Evolutionary conservation across 805 yeast species (phyloP), one percentile per base, ranked within the genome.

Genomic region (Diddensiella transvaalensis): DNA sequence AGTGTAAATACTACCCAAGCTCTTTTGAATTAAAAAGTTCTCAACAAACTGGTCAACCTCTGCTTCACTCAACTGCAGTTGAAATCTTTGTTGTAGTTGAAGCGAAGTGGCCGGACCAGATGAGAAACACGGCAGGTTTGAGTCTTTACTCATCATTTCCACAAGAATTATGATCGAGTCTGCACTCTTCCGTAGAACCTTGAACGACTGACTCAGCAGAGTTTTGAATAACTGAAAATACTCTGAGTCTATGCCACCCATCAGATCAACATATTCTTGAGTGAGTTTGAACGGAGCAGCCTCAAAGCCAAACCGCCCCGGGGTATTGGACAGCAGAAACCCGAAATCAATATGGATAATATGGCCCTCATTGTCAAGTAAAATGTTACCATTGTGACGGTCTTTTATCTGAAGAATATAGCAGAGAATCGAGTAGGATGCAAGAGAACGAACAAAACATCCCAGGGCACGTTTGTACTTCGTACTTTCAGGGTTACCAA

Each of bases 261-360:
- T 65, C 3, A 93, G 66, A 26, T 90, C 97, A 19, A 91, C 80
- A 58, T 93, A 93, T 60, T 93, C 99, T 50, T 75, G 74, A 0
- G 98, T 88, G 15, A 93, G 72, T 64, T 93, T 93, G 74, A 93
- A 93, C 1, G 99, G 97, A 1, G 98, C 96, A 1, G 96, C 95
- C 63, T 93, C 99, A 64, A 93, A 90, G 0, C 97, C 96, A 48
- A 93, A 89, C 42, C 96, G 85, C 2, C 99, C 99, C 0, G 99
- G 99, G 0, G 97, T 84, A 62, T 93, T 91, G 0, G 96, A 87
- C 2, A 91, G 72, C 63, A 91, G 68, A 65, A 88, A 91, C 0
- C 99, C 99, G 70, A 93, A 93, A 68, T 93, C 99, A 58, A 93
- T 93, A 65, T 69, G 75, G 40, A 91, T 82, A 10, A 93, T 85